phyloP scores from a whole-genome alignment of 2,329 filamentous ascomycete species.

The Penicillium sclerotiorum region DNA sequence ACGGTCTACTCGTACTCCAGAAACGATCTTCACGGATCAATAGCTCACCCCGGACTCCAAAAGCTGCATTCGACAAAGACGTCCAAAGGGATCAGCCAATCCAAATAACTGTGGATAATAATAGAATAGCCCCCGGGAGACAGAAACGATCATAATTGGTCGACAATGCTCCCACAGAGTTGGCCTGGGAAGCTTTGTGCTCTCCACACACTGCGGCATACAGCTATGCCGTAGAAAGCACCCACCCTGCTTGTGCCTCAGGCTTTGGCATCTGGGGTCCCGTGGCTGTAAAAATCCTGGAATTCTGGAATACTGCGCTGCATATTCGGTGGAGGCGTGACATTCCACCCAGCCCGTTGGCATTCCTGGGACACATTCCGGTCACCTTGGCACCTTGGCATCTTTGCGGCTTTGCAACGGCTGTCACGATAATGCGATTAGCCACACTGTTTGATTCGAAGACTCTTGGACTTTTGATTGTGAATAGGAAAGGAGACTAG shows the following conservation, averaged over 20 bases:
- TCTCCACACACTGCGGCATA: too few species aligned
- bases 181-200: too few species aligned
- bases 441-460: too few species aligned
- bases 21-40: neutral
- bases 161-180: too few species aligned
- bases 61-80: conserved; percentile 2
- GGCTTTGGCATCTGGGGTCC: too few species aligned
- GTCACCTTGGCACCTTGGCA: conserved; percentile 15
- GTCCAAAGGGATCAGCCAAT: neutral
- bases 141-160: conserved; percentile 8
- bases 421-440: neutral
- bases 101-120: conserved; percentile 18
- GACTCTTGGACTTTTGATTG: too few species aligned
- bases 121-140: conserved; percentile 20
- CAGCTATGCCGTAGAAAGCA: neutral
- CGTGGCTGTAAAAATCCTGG: too few species aligned
- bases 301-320: conserved; percentile 28
- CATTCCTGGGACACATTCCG: conserved; percentile 34
- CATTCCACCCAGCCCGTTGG: conserved; percentile 35
- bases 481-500: too few species aligned
- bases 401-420: neutral
- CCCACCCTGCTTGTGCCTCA: neutral
- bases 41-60: neutral
- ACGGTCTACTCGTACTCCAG: neutral
- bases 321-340: conserved; percentile 35